phyloP scores from a whole-genome alignment of 2,329 filamentous ascomycete species.

The Ploettnerulaceae sp. region DNA sequence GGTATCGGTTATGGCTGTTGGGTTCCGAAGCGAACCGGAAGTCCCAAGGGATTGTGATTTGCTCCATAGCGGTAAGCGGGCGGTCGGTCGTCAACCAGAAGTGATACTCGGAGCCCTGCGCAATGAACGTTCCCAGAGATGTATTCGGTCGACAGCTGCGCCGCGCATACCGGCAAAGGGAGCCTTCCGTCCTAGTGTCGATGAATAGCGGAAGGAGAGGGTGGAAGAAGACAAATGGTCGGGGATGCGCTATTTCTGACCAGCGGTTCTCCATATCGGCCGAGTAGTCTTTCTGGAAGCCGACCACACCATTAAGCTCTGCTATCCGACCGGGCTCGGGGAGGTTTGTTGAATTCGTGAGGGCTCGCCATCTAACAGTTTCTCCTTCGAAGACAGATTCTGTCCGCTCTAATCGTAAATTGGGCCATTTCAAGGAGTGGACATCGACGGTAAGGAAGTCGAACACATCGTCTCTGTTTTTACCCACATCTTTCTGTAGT shows the following conservation, averaged over 20 bases:
- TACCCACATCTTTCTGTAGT: constrained; percentile 62
- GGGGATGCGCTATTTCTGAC: constrained; percentile 58
- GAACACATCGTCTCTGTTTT: constrained; percentile 63
- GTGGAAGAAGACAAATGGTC: constrained; percentile 83
- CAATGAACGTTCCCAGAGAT: constrained; percentile 76
- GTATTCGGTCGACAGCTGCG: constrained; percentile 90
- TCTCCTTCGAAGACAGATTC: constrained; percentile 26
- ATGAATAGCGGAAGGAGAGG: constrained; percentile 86
- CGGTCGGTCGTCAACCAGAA: constrained; percentile 89
- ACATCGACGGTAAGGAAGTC: constrained; percentile 38
- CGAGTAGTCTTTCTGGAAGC: constrained; percentile 69
- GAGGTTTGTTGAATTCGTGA: constrained; percentile 43
- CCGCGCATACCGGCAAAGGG: constrained; percentile 79
- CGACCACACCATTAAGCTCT: constrained; percentile 74
- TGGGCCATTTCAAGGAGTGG: constrained; percentile 28
- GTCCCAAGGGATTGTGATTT: constrained; percentile 63
- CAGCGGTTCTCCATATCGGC: constrained; percentile 61
- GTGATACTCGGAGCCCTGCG: constrained; percentile 72
- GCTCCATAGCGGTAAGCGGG: constrained; percentile 60
- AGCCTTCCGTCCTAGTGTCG: constrained; percentile 84
- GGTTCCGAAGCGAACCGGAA: constrained; percentile 53
- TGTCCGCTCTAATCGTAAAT: constrained; percentile 29
- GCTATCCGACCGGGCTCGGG: constrained; percentile 42
- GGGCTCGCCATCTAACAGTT: constrained; percentile 65
- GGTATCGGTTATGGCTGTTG: constrained; percentile 48